These are phyloP conservation scores for Cystoisospora suis DNA, from an alignment of 169 alveolate genomes.

Conservation along the genomic window DNA sequence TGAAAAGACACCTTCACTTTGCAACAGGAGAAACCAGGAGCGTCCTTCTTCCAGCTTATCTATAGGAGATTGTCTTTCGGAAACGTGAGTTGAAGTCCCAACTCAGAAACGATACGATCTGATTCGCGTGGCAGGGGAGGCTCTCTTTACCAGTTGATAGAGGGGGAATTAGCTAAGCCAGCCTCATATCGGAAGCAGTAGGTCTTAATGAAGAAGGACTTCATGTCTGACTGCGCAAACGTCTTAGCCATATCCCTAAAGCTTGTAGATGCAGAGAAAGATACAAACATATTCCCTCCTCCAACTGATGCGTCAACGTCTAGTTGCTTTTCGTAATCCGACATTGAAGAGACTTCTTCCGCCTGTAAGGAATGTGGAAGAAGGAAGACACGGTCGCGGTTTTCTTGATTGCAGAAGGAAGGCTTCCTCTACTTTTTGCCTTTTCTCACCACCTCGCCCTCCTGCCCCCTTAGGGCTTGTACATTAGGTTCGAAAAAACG, in stretches of 20 bases:
- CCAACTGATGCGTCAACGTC: slow-evolving; percentile 78
- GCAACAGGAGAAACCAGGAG: too few relatives aligned
- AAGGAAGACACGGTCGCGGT: neutral
- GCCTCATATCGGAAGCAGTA: slow-evolving; percentile 83
- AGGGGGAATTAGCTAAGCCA: slow-evolving; percentile 67
- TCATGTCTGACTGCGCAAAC: slow-evolving; percentile 66
- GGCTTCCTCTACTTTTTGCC: too few relatives aligned
- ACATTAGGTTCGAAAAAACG: too few relatives aligned
- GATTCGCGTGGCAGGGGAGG: too few relatives aligned
- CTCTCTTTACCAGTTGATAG: neutral
- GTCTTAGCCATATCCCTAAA: slow-evolving; percentile 75
- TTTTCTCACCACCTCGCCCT: too few relatives aligned
- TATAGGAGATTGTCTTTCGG: too few relatives aligned
- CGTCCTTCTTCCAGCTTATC: too few relatives aligned
- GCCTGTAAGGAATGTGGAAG: neutral
- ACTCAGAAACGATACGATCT: too few relatives aligned
- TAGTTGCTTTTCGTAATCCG: slow-evolving; percentile 77
- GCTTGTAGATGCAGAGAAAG: slow-evolving; percentile 82
- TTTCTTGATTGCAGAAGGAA: too few relatives aligned
- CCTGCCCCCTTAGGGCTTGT: too few relatives aligned
- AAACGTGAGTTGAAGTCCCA: too few relatives aligned
- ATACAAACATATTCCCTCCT: slow-evolving; percentile 71
- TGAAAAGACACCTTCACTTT: too few relatives aligned
- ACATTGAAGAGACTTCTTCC: slow-evolving; percentile 69
- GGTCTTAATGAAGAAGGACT: slow-evolving; percentile 78